phyloP scores from a whole-genome alignment of 208 protist genomes.

The Acanthamoeba royreba region DNA sequence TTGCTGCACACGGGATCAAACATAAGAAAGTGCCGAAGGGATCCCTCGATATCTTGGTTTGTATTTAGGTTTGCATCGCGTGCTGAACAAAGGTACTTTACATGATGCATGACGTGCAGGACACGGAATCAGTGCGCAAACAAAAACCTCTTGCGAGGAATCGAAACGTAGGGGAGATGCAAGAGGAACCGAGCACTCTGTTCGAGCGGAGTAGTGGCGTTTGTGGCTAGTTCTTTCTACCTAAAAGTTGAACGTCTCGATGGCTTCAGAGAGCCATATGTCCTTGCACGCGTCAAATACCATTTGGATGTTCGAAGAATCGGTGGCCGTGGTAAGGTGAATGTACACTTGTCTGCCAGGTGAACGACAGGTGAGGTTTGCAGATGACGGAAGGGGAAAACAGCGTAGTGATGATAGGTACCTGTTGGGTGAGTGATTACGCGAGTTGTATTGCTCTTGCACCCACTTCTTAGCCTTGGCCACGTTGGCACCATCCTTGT shows the following conservation, averaged over 20 bases:
- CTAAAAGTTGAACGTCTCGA: not conserved
- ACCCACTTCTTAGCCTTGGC: slow-evolving; percentile 71
- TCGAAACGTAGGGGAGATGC: no score
- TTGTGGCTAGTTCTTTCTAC: not conserved
- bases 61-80: no score
- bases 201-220: no score
- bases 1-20: no score
- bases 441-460: slow-evolving; percentile 61
- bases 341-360: slow-evolving; percentile 71
- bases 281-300: slow-evolving; percentile 80
- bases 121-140: no score
- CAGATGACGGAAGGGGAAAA: not conserved
- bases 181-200: no score
- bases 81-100: no score
- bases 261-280: slow-evolving; percentile 64
- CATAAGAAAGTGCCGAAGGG: no score
- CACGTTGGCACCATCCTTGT: slow-evolving; percentile 50
- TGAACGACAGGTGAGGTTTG: slow-evolving; percentile 61
- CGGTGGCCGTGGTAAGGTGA: slow-evolving; percentile 80
- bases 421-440: not conserved
- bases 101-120: no score
- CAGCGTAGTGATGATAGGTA: not conserved
- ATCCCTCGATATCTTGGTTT: no score
- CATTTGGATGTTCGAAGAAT: slow-evolving; percentile 80
- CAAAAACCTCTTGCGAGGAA: no score